Evolutionary conservation across 2,329 filamentous ascomycete species (phyloP), one percentile per base, ranked within the genome.

Genomic region (Sarocladium brachiariae): DNA sequence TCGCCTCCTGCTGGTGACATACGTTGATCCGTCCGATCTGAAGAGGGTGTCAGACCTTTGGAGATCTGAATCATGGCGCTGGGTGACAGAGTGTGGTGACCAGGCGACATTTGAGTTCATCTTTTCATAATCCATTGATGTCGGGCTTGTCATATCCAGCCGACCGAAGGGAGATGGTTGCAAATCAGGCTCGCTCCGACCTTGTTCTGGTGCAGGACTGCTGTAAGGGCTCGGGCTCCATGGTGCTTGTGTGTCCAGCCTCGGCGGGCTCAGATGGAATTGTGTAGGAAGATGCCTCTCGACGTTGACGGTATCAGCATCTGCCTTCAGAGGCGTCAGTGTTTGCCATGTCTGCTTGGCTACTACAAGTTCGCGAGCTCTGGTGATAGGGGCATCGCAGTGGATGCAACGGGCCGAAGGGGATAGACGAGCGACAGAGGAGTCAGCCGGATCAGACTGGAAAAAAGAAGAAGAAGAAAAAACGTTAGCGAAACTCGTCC

Each of bases 231-330:
- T 21, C 37, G 33, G 33, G n/a, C 21, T 21, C 37, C 37, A 41
- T 23, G 10, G 21, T 31, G 38, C 16, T 11, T 31, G 45, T 10
- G 45, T 14, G 14, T 33, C 27, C 4, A 23, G 27, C 4, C 24
- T 18, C 14, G 23, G 39, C 7, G 64, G 59, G 7, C 46, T 39
- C 16, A 68, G 51, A 49, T 65, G 64, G 50, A 70, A 69, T 35
- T 64, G 61, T 2, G 59, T 62, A 6, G 65, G 60, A 9, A 66
- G 50, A 53, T 71, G 68, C 30, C 67, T 54, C 54, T 70, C 66
- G 7, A 68, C 60, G 48, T 65, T 65, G 41, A 69, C 62, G 1
- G 67, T 63, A 50, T 69, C 66, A 2, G 64, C 61, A 51, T 68
- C 64, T 3, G 63, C 59, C 35, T 68, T 63, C 16, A 70, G 57